These are phyloP conservation scores for Zymoseptoria pseudotritici DNA, from an alignment of 2,329 filamentous ascomycete species.

Conservation along the genomic window DNA sequence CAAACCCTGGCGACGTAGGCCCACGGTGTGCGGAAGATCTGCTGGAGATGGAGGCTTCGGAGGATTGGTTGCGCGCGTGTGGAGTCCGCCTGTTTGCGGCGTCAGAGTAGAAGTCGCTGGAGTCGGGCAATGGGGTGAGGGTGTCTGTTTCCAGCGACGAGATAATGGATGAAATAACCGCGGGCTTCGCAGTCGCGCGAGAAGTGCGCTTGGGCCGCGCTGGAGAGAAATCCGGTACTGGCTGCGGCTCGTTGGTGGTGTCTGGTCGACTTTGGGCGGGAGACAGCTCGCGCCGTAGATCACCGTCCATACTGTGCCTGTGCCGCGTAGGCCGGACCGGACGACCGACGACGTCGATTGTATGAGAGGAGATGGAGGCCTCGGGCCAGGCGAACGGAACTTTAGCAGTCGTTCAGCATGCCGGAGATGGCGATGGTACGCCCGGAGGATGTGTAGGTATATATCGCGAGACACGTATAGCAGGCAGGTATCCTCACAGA, in stretches of 20 bases:
- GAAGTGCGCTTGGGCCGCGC: not conserved
- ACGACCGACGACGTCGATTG: no score
- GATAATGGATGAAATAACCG: constrained; percentile 61
- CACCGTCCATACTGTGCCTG: not conserved
- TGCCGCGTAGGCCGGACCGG: not conserved
- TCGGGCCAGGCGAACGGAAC: not conserved
- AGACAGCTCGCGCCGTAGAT: not conserved
- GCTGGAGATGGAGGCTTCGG: constrained; percentile 18
- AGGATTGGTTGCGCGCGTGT: constrained; percentile 15
- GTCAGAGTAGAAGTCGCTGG: constrained; percentile 17
- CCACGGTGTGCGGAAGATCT: constrained; percentile 15
- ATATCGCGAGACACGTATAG: not conserved
- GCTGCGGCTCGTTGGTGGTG: no score
- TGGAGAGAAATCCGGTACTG: not conserved
- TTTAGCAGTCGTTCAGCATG: not conserved
- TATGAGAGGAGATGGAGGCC: not conserved
- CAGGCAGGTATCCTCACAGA: not conserved
- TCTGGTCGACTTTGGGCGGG: not conserved
- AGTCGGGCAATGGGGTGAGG: constrained; percentile 19
- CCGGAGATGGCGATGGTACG: not conserved
- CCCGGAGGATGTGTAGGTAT: not conserved
- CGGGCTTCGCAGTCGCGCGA: constrained; percentile 47
- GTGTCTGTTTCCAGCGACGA: constrained; percentile 46
- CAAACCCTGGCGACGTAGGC: constrained; percentile 41
- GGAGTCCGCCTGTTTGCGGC: constrained; percentile 8